A percentile compares a stretch with the other conserved stretches of the same genome.
phyloP scores from a whole-genome alignment of 2,329 filamentous ascomycete species.

The Penicillium italicum region DNA sequence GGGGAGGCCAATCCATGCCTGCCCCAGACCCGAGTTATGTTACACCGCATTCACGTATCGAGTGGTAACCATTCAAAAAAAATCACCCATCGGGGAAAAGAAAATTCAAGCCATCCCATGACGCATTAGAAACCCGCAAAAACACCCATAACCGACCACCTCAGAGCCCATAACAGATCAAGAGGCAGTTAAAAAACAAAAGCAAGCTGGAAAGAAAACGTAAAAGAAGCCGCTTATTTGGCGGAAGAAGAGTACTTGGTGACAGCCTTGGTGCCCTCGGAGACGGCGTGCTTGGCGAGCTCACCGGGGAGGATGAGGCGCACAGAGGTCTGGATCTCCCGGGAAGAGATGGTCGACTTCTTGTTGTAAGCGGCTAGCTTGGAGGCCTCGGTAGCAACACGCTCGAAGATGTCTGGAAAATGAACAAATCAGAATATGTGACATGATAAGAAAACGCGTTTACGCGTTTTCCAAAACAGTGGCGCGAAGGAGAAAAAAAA shows the following conservation, averaged over 20 bases:
- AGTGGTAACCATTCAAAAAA: slow-evolving; percentile 42
- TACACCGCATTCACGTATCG: slow-evolving; percentile 45
- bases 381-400: slow-evolving; percentile 95
- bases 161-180: slow-evolving; percentile 43
- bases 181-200: slow-evolving; percentile 40
- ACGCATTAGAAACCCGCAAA: slow-evolving; percentile 47
- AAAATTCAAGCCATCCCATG: slow-evolving; percentile 47
- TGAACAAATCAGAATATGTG: slow-evolving; percentile 1
- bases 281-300: slow-evolving; percentile 98
- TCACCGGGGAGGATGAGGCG: slow-evolving; percentile 97
- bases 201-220: slow-evolving; percentile 55
- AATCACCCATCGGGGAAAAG: slow-evolving; percentile 39
- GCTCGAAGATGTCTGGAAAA: slow-evolving; percentile 91
- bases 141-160: slow-evolving; percentile 46
- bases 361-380: slow-evolving; percentile 99
- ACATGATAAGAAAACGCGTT: neutral
- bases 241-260: slow-evolving; percentile 99
- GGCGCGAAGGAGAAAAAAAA: neutral
- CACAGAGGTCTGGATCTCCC: slow-evolving; percentile 99
- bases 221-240: slow-evolving; percentile 70
- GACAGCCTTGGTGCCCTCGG: slow-evolving; percentile 98
- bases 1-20: slow-evolving; percentile 30
- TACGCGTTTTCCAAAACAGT: neutral
- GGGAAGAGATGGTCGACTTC: slow-evolving; percentile 99
- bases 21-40: slow-evolving; percentile 44